Evolutionary conservation across 2,329 filamentous ascomycete genomes (phyloP), one percentile per base, ranked within the genome.

Genomic region (Fusarium multiceps): DNA sequence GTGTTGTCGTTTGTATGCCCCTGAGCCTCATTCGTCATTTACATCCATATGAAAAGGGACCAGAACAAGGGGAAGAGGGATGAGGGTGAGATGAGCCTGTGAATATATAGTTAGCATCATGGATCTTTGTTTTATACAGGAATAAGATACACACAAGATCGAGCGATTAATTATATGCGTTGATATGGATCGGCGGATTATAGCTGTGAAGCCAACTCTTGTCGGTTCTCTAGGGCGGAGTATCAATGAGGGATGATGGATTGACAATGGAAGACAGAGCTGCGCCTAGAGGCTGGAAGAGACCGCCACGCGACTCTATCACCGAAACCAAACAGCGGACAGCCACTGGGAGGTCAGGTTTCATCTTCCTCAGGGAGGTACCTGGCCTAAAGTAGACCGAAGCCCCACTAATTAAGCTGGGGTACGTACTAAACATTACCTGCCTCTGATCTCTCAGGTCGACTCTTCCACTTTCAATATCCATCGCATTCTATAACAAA

Each of bases 1-100:
- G 48, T 49, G 42, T 59, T 51, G 42, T 48, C 56, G 63, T 68
- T 45, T 63, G 30, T 50, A 63, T 56, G 59, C 65, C 67, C 50
- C 55, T 57, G 46, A 71, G 69, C 60, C 72, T 75, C 74, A 72
- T 64, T 53, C 55, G 43, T 66, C 57, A 70, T 75, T 41, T 67
- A 65, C 71, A 63, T 53, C 56, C 53, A 54, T 37, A n/a, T 37
- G 34, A 59, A 48, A 66, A 48, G 59, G 64, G 54, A 62, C 51
- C 67, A 73, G 69, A 66, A 70, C 56, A 57, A 61, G 65, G 60
- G 63, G 64, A 59, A 61, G 65, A 61, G 55, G 20, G 57, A 28
- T 54, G 45, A 41, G 51, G 46, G 50, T 63, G 58, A 63, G 62
- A 69, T 59, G 68, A 53, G 55, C 28, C 46, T 71, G 27, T 54